These are phyloP conservation scores for Breynia disticha DNA, from an alignment of 441 rosid genomes.

Conservation along the genomic window DNA sequence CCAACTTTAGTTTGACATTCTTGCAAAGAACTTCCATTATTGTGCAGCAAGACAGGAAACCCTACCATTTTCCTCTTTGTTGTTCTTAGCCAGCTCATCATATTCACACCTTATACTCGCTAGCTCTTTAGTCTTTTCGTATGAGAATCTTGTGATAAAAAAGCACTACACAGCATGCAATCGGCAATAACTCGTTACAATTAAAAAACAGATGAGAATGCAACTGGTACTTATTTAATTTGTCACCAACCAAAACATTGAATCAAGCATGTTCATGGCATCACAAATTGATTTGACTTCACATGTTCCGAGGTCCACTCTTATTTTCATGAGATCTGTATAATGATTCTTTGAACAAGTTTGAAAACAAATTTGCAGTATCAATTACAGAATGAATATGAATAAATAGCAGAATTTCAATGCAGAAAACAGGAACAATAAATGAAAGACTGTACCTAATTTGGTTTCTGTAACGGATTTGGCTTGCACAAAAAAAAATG, in stretches of 20 bases:
- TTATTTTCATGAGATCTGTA: not conserved
- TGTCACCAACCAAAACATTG: no score
- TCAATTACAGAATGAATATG: not conserved
- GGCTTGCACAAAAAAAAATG: conserved; percentile 9
- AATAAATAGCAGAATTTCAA: conserved; percentile 1
- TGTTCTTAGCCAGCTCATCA: no score
- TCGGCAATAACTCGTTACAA: no score
- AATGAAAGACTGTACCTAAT: conserved; percentile 10
- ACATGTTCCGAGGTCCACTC: no score
- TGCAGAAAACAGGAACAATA: not conserved
- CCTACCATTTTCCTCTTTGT: not conserved
- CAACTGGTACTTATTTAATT: no score
- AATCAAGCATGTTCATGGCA: no score
- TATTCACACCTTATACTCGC: no score
- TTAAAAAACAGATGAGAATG: no score
- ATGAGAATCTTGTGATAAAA: no score
- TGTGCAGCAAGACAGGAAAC: not conserved
- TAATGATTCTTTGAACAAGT: not conserved
- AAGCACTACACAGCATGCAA: no score
- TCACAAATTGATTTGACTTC: no score
- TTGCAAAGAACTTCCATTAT: not conserved
- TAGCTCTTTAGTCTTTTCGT: no score
- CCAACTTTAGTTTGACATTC: not conserved
- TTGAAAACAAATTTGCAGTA: not conserved
- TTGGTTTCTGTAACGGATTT: conserved; percentile 1